phyloP scores from a whole-genome alignment of 129 eudicot species.

The Flaveria linearis region DNA sequence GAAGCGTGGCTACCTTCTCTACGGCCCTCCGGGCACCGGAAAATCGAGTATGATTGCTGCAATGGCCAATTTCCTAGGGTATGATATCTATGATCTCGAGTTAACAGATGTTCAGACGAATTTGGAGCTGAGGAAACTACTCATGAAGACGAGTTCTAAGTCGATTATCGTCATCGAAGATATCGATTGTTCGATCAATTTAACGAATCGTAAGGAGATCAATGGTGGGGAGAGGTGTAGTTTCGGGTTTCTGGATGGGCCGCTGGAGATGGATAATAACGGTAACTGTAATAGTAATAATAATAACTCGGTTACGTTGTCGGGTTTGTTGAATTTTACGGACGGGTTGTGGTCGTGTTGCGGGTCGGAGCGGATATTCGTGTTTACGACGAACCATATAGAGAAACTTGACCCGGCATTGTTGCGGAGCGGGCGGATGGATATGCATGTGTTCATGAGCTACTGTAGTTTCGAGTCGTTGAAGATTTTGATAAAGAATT shows the following conservation, averaged over 20 bases:
- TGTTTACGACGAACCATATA: slow-evolving; percentile 86
- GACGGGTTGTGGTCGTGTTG: slow-evolving; percentile 98
- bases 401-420: slow-evolving; percentile 96
- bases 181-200: slow-evolving; percentile 76
- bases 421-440: slow-evolving; percentile 95
- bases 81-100: slow-evolving; percentile 85
- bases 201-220: slow-evolving; percentile 52
- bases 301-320: slow-evolving; percentile 52
- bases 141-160: slow-evolving; percentile 90
- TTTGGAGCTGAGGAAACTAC: slow-evolving; percentile 65
- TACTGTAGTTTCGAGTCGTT: slow-evolving; percentile 59
- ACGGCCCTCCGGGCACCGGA: slow-evolving; percentile 98
- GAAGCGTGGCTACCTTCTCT: slow-evolving; percentile 83
- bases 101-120: slow-evolving; percentile 75
- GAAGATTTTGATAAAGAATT: slow-evolving; percentile 64
- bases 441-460: slow-evolving; percentile 88
- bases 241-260: slow-evolving; percentile 18
- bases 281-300: slow-evolving; percentile 23
- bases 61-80: slow-evolving; percentile 78
- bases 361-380: slow-evolving; percentile 91
- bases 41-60: slow-evolving; percentile 97
- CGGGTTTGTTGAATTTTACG: slow-evolving; percentile 81
- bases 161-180: slow-evolving; percentile 92
- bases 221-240: background rate
- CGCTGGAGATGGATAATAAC: slow-evolving; percentile 23